phyloP scores from a whole-genome alignment of 148 eudicot species.

The Chenopodium album region DNA sequence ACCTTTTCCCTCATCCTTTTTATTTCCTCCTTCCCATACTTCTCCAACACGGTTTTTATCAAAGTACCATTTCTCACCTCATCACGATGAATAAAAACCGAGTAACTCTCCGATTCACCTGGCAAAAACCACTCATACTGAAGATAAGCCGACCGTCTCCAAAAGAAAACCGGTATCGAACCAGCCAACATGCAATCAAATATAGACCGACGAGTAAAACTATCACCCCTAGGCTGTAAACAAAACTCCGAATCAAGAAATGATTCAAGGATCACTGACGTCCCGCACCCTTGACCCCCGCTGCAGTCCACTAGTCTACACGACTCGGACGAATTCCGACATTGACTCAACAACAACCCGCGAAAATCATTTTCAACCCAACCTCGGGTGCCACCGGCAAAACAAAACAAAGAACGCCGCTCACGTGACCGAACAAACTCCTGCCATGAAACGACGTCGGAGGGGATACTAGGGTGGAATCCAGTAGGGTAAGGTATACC shows the following conservation, averaged over 20 bases:
- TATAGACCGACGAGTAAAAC: conserved; percentile 79
- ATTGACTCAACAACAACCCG: conserved; percentile 55
- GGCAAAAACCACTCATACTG: conserved; percentile 92
- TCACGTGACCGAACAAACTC: conserved; percentile 40
- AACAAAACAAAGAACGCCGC: conserved; percentile 53
- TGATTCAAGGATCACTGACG: conserved; percentile 55
- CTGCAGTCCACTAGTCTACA: conserved; percentile 76
- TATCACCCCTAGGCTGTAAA: conserved; percentile 87
- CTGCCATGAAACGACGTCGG: conserved; percentile 59
- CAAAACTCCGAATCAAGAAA: conserved; percentile 81
- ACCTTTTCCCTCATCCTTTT: conserved; percentile 76
- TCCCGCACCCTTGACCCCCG: conserved; percentile 54
- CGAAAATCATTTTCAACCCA: conserved; percentile 65
- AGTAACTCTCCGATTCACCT: conserved; percentile 71
- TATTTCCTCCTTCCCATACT: conserved; percentile 44
- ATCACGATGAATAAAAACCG: conserved; percentile 77
- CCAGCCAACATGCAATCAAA: conserved; percentile 97
- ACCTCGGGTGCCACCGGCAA: conserved; percentile 84
- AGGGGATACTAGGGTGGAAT: conserved; percentile 57
- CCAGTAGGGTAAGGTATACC: conserved; percentile 77
- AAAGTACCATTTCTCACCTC: conserved; percentile 69
- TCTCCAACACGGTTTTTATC: conserved; percentile 51
- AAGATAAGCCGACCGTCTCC: conserved; percentile 75
- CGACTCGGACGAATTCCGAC: conserved; percentile 40
- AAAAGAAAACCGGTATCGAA: conserved; percentile 88